These are phyloP conservation scores for Torulaspora gathmanii DNA, from an alignment of 805 yeast species.

Conservation along the genomic window DNA sequence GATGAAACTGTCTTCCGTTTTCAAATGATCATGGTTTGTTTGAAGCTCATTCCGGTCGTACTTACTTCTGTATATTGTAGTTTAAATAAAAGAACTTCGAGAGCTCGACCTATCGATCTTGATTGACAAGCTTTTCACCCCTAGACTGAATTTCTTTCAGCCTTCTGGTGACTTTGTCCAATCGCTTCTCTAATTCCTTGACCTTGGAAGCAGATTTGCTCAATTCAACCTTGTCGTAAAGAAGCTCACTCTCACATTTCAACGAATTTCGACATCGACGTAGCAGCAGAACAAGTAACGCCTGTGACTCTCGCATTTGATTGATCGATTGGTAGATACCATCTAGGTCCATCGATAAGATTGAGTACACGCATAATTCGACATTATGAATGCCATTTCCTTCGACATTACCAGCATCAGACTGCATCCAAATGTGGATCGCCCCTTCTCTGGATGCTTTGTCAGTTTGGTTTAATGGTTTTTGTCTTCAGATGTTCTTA, in stretches of 20 bases:
- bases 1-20: constrained; percentile 34
- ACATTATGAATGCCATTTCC: constrained; percentile 28
- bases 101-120: not conserved
- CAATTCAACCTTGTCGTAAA: constrained; percentile 16
- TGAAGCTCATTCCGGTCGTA: not conserved
- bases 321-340: constrained; percentile 32
- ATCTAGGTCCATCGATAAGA: constrained; percentile 31
- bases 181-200: constrained; percentile 16
- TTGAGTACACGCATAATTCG: constrained; percentile 31
- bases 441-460: not conserved
- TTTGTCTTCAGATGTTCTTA: no score
- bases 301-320: constrained; percentile 33
- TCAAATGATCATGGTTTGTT: constrained; percentile 6
- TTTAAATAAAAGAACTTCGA: not conserved
- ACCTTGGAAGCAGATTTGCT: constrained; percentile 9
- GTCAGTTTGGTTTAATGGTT: no score
- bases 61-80: not conserved
- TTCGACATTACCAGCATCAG: constrained; percentile 1
- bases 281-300: constrained; percentile 26
- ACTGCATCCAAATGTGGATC: not conserved
- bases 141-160: constrained; percentile 9
- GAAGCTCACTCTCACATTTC: constrained; percentile 20
- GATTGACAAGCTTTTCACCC: constrained; percentile 10
- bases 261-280: constrained; percentile 24
- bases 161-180: constrained; percentile 11